Evolutionary conservation across 176 grass and related monocot species (phyloP), one percentile per base, ranked within the genome.

Genomic region (Bromus sterilis): DNA sequence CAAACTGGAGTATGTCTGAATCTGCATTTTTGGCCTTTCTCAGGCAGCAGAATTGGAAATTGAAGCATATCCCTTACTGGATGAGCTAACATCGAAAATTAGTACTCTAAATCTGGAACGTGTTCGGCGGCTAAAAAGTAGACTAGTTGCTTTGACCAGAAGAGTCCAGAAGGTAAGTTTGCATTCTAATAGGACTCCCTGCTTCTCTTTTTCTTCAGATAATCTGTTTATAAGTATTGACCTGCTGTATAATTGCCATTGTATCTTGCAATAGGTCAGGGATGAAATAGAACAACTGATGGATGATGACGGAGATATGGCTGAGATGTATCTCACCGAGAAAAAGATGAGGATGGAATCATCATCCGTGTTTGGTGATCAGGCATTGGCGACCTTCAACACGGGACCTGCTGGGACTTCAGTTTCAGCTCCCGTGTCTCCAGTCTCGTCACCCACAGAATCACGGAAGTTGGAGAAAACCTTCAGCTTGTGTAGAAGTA

Each of bases 251-350:
- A 70, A 63, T 71, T 72, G 23, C 21, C 64, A 30, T 64, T 34
- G 1, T 66, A 28, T 76, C n/a, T n/a, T 81, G 48, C 64, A 48
- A 89, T 53, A 98, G 95, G 95, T 95, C 6, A 95, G 96, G 79
- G 96, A 99, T 84, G 96, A 99, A 87, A 95, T 99, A 88, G 96
- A 99, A 66, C 93, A 99, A 11, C 71, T 99, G 28, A 95, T 99
- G 96, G 96, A 99, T 84, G 96, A 95, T 84, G 96, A 99, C 66
- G 91, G 82, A 56, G 96, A 99, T 87, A 99, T 99, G 96, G 96
- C 96, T 4, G 96, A 99, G 78, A 94, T 99, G 89, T 95, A 95
- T 91, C 93, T 98, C 58, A 91, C 90, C 0, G 92, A 93, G 75
- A 98, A 98, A 66, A 98, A 91, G 86, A 46, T 79, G 60, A 84